Conservation (phyloP, 2,329 filamentous ascomycete species). For the Dactylellina cionopaga region DNA sequence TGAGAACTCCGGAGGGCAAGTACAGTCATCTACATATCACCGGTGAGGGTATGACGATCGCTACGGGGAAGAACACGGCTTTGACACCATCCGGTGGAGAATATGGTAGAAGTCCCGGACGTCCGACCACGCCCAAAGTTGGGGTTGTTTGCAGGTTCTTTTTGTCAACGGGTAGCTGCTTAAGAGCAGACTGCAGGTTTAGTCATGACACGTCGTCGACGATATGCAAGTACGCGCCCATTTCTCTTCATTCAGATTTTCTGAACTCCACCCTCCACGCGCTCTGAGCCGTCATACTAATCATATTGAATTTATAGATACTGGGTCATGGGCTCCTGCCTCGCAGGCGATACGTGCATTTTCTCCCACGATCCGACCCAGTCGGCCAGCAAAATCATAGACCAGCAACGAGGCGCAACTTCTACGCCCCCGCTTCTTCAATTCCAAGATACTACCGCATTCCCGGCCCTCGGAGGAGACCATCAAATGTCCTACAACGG, state of each 20-base stretch:
- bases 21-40: constrained; percentile 37
- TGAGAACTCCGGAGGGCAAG: constrained; percentile 45
- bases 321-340: constrained; percentile 93
- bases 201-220: constrained; percentile 96
- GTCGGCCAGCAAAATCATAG: constrained; percentile 82
- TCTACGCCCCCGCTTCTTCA: constrained; percentile 75
- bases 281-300: constrained; percentile 56
- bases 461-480: constrained; percentile 76
- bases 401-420: constrained; percentile 74
- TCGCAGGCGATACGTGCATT: constrained; percentile 91
- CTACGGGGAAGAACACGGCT: constrained; percentile 62
- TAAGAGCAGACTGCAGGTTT: constrained; percentile 94
- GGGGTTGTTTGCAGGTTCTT: constrained; percentile 97
- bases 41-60: constrained; percentile 49
- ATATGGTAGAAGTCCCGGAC: constrained; percentile 64
- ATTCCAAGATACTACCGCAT: constrained; percentile 83
- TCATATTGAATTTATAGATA: constrained; percentile 71
- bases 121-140: constrained; percentile 84
- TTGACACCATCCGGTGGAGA: constrained; percentile 62
- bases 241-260: constrained; percentile 65
- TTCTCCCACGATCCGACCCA: constrained; percentile 96
- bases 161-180: constrained; percentile 92
- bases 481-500: constrained; percentile 59
- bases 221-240: constrained; percentile 78
- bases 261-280: constrained; percentile 48